These are phyloP conservation scores for Nicotiana otophora DNA, from an alignment of 257 asterid species.

Conservation along the genomic window DNA sequence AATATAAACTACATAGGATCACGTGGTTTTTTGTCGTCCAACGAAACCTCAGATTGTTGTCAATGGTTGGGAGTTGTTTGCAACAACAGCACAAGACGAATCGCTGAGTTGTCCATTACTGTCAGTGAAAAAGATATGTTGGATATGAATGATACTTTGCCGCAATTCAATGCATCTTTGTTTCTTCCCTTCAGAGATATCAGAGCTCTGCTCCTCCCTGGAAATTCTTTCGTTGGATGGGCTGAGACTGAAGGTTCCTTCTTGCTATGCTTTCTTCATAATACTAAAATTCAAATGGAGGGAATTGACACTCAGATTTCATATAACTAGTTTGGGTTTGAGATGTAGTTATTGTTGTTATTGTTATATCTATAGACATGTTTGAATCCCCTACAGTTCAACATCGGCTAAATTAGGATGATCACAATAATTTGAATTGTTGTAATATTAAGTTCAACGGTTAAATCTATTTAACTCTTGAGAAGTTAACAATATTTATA, in stretches of 20 bases:
- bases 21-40: neutral
- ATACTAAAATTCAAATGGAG: no score
- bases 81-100: neutral
- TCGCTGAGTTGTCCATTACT: neutral
- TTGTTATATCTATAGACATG: no score
- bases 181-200: neutral
- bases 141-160: neutral
- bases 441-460: neutral
- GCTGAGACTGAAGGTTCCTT: neutral
- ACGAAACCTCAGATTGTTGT: constrained; percentile 2
- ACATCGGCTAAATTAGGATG: neutral
- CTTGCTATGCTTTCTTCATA: no score
- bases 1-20: neutral
- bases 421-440: neutral
- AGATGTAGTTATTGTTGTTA: no score
- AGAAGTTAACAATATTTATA: no score
- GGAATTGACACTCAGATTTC: no score
- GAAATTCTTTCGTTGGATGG: neutral
- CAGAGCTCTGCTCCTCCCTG: neutral
- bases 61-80: neutral
- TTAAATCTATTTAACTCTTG: neutral
- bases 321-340: no score
- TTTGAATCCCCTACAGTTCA: no score
- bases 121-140: neutral
- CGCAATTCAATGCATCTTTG: constrained; percentile 9